Percentiles rank a stretch among this genome's conserved stretches.
These are phyloP conservation scores for Trichoderma harzianum DNA, from an alignment of 2,329 filamentous ascomycete species.

Conservation along the genomic window DNA sequence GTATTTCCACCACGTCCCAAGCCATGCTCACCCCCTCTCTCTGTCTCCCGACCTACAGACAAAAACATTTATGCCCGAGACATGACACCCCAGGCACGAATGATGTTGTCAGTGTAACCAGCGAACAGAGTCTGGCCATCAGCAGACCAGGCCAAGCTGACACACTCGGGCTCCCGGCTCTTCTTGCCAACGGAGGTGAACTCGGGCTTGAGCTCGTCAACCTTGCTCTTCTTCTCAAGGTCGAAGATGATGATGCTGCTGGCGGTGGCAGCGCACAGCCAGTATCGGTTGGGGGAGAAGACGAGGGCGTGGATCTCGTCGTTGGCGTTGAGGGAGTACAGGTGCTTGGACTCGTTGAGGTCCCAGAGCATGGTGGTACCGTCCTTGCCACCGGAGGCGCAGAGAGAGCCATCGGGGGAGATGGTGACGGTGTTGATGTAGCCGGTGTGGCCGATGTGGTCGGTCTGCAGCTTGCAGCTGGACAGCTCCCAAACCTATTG, in stretches of 20 bases:
- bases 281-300: conserved; percentile 99
- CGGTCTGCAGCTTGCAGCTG: conserved; percentile 98
- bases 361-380: conserved; percentile 99
- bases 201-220: conserved; percentile 99
- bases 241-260: conserved; percentile 99
- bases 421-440: conserved; percentile 99
- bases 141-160: conserved; percentile 94
- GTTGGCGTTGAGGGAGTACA: conserved; percentile 98
- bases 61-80: conserved; percentile 67
- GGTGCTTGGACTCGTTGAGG: conserved; percentile 99
- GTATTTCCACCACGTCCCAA: conserved; percentile 10
- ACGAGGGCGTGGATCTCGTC: conserved; percentile 99
- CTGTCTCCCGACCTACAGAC: conserved; percentile 1
- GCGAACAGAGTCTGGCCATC: conserved; percentile 99
- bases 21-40: background rate
- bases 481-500: conserved; percentile 96
- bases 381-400: conserved; percentile 98
- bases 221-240: conserved; percentile 99
- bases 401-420: conserved; percentile 98
- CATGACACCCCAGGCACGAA: conserved; percentile 97
- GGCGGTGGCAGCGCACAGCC: conserved; percentile 97
- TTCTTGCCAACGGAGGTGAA: conserved; percentile 98
- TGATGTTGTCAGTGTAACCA: conserved; percentile 99
- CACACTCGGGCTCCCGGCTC: conserved; percentile 97
- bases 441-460: conserved; percentile 99